A percentile compares a stretch with the other conserved stretches of the same genome.
phyloP scores from a whole-genome alignment of 371 early-diverging fungal species.

The Encephalitozoon romaleae region DNA sequence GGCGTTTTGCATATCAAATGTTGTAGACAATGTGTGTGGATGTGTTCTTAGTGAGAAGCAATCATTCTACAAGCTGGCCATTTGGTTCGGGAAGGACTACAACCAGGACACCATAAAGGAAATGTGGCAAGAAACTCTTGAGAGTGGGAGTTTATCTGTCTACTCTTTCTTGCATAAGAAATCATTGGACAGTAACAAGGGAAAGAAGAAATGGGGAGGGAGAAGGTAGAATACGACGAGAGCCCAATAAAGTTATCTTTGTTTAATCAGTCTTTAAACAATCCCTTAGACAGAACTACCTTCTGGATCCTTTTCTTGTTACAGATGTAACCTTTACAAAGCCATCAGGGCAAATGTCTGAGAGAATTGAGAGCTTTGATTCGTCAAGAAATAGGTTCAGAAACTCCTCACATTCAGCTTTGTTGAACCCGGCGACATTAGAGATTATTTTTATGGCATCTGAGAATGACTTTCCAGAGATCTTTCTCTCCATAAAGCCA shows the following conservation, averaged over 20 bases:
- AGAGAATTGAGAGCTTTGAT: constrained; percentile 28
- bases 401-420: constrained; percentile 22
- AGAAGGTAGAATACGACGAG: neutral
- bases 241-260: neutral
- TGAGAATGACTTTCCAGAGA: constrained; percentile 30
- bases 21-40: constrained; percentile 76
- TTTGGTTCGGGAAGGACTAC: constrained; percentile 42
- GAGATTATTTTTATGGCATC: constrained; percentile 23
- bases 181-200: constrained; percentile 14
- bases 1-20: constrained; percentile 77
- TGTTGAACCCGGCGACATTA: constrained; percentile 7
- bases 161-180: constrained; percentile 38
- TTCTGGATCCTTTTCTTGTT: neutral
- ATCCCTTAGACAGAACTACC: neutral
- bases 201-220: constrained; percentile 37
- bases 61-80: constrained; percentile 10
- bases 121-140: constrained; percentile 33
- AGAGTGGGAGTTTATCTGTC: neutral
- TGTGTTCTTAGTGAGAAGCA: constrained; percentile 65
- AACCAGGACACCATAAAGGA: constrained; percentile 12
- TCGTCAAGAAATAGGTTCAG: constrained; percentile 47
- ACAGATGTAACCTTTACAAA: constrained; percentile 36
- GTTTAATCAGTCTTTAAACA: neutral
- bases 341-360: constrained; percentile 53
- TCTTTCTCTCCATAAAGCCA: constrained; percentile 17